A percentile compares a stretch with the other conserved stretches of the same genome.
Evolutionary conservation across 345 rosid species (phyloP).

Genomic region (Syzygium oleosum): DNA sequence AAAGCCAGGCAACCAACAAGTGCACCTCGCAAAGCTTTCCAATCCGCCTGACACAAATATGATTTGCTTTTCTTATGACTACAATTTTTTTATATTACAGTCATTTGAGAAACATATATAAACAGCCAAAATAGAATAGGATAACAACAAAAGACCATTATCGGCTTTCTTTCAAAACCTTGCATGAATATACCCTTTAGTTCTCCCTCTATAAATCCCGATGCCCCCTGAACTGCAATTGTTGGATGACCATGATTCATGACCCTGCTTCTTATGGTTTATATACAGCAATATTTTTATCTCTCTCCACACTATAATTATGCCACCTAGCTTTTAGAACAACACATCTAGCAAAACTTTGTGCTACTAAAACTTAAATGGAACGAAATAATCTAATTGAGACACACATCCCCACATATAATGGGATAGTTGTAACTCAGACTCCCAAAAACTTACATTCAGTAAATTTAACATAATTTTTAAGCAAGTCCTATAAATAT

Average conservation of each 20-base stretch:
- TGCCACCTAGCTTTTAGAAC: not conserved
- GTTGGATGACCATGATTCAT: not conserved
- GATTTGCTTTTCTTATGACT: conserved; percentile 16
- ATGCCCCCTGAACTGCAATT: not conserved
- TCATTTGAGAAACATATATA: not conserved
- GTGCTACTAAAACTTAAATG: not conserved
- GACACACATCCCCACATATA: not conserved
- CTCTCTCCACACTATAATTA: not conserved
- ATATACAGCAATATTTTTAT: not conserved
- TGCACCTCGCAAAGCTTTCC: conserved; percentile 86
- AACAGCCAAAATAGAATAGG: not conserved
- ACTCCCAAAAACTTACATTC: not conserved
- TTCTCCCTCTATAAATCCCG: not conserved
- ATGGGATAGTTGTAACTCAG: too few relatives aligned
- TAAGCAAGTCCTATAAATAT: not conserved
- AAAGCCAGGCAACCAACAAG: conserved; percentile 89
- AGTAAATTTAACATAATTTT: not conserved
- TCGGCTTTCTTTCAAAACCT: not conserved
- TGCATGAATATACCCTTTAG: not conserved
- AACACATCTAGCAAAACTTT: not conserved
- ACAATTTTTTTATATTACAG: not conserved
- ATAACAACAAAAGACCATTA: not conserved
- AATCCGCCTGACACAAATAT: conserved; percentile 69
- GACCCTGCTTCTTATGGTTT: not conserved
- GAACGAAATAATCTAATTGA: not conserved